Conservation (phyloP, 208 protist species). For the Perkinsela sp. region DNA sequence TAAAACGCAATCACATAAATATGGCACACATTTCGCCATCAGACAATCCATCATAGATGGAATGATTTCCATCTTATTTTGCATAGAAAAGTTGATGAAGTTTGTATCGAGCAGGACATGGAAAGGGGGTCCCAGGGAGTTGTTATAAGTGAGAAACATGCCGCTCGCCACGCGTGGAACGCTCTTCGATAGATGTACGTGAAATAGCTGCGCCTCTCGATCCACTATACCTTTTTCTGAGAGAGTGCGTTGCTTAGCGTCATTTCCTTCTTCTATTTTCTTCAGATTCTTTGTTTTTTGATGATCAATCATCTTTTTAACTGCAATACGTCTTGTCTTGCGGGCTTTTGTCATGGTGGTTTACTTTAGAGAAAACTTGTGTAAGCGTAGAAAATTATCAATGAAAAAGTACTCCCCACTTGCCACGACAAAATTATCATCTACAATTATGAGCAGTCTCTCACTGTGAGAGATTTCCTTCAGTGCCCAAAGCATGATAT, state of each 20-base stretch:
- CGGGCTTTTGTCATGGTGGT: not conserved
- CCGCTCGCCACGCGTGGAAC: not conserved
- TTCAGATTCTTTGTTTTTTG: not conserved
- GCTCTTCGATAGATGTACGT: not conserved
- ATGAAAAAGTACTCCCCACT: no score
- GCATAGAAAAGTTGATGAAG: slow-evolving; percentile 99
- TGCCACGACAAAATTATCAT: no score
- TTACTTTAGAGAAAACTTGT: no score
- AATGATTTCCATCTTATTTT: slow-evolving; percentile 96
- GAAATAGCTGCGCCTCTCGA: not conserved
- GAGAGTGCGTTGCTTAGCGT: not conserved
- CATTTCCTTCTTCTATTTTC: not conserved
- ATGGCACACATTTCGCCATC: slow-evolving; percentile 88
- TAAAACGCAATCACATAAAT: slow-evolving; percentile 94
- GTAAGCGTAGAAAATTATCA: no score
- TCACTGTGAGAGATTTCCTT: no score
- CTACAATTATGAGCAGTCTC: no score
- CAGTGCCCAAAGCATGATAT: no score
- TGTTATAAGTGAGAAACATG: slow-evolving; percentile 92
- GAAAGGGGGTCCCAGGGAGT: slow-evolving; percentile 86
- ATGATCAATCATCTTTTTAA: not conserved
- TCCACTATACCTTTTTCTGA: not conserved
- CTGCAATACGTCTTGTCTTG: not conserved
- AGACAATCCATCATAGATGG: slow-evolving; percentile 92
- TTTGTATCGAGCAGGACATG: slow-evolving; percentile 96